Conservation (phyloP, 2,329 filamentous ascomycete species). For the Ophiosphaerella herpotricha region DNA sequence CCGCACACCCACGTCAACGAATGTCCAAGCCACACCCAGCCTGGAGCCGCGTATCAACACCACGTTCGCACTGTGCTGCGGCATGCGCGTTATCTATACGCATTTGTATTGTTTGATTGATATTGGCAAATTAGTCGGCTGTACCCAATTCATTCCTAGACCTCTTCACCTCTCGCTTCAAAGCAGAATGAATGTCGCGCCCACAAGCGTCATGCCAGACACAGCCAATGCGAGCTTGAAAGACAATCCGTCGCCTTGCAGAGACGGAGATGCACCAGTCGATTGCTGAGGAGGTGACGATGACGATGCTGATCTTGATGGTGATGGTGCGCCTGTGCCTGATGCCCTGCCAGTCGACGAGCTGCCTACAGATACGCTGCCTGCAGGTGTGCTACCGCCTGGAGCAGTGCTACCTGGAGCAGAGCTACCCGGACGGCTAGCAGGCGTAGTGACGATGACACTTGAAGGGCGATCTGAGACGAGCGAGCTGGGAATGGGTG, state of each 20-base stretch:
- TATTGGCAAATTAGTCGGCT: not conserved
- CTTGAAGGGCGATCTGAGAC: not conserved
- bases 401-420: not conserved
- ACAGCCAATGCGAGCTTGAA: constrained; percentile 23
- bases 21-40: not conserved
- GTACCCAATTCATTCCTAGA: too few species aligned
- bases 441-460: not conserved
- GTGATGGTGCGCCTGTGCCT: not conserved
- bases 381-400: not conserved
- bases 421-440: not conserved
- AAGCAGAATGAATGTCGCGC: constrained; percentile 33
- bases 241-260: constrained; percentile 13
- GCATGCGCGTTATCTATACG: too few species aligned
- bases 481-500: constrained; percentile 9
- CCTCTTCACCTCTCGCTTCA: constrained; percentile 2
- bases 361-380: not conserved
- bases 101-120: too few species aligned
- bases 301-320: not conserved
- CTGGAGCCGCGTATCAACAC: not conserved
- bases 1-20: not conserved
- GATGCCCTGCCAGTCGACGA: not conserved
- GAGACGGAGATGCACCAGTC: constrained; percentile 23
- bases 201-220: constrained; percentile 24
- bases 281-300: constrained; percentile 17
- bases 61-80: too few species aligned